Percentiles rank a stretch among this genome's conserved stretches.
These are phyloP conservation scores for Rhizopogon salebrosus DNA, from an alignment of 768 basidiomycete genomes.

Conservation along the genomic window DNA sequence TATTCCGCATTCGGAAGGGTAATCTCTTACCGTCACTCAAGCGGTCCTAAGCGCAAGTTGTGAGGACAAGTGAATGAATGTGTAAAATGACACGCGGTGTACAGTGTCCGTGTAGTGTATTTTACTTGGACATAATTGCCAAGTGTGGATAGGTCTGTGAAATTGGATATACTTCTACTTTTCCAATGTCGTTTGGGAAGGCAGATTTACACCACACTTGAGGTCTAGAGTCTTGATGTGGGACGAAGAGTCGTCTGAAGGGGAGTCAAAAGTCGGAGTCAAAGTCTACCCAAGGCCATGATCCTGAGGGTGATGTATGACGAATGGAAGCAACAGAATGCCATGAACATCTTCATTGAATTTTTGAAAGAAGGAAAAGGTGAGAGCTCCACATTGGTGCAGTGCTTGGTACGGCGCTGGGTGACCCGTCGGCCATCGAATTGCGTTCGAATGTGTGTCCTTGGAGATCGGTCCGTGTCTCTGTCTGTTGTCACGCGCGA, in stretches of 20 bases:
- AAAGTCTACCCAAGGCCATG: conserved; percentile 40
- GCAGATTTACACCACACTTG: conserved; percentile 30
- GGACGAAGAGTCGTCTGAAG: not conserved
- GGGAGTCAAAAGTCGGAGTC: conserved; percentile 14
- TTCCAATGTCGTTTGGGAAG: too few species aligned
- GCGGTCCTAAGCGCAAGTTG: not conserved
- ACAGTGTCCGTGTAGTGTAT: not conserved
- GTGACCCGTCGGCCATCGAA: too few species aligned
- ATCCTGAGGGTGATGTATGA: conserved; percentile 34
- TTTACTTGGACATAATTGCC: not conserved
- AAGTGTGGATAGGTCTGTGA: not conserved
- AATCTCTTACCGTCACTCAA: conserved; percentile 1
- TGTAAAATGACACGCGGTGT: not conserved
- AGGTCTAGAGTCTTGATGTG: conserved; percentile 45
- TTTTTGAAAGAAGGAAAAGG: not conserved
- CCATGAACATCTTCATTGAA: not conserved
- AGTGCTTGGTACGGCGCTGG: too few species aligned
- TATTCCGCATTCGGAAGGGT: conserved; percentile 24
- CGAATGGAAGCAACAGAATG: conserved; percentile 6
- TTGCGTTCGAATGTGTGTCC: not conserved
- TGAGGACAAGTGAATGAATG: not conserved
- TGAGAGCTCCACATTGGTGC: not conserved
- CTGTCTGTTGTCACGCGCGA: not conserved
- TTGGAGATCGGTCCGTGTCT: not conserved
- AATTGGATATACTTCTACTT: not conserved